A percentile compares a stretch with the other conserved stretches of the same genome.
Conservation (phyloP, 2,329 filamentous ascomycete genomes). For the Alternaria alternata region DNA sequence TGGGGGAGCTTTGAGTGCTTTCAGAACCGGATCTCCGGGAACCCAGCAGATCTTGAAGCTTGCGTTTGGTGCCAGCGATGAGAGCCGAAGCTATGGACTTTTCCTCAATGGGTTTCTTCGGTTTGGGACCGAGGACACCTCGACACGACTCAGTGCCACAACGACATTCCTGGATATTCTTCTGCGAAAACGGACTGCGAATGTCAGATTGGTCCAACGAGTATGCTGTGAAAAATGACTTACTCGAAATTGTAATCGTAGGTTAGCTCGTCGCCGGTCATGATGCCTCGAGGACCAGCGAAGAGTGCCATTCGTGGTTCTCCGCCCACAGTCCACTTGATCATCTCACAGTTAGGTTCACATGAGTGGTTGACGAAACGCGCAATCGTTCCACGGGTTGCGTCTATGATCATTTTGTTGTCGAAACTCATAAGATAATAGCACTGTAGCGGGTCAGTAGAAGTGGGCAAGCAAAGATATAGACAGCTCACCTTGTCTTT, state of each 20-base stretch:
- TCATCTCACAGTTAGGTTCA: conserved; percentile 95
- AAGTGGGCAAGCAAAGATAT: neutral
- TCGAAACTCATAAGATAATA: conserved; percentile 99
- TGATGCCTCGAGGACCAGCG: conserved; percentile 86
- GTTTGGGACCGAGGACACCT: conserved; percentile 66
- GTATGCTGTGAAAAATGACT: conserved; percentile 32
- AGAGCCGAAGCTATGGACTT: conserved; percentile 41
- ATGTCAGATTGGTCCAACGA: conserved; percentile 14
- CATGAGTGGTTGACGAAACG: conserved; percentile 99
- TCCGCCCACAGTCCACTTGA: conserved; percentile 94
- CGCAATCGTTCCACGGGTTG: conserved; percentile 92
- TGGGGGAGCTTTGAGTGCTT: conserved; percentile 38
- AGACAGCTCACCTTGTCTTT: conserved; percentile 77
- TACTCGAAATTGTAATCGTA: conserved; percentile 86
- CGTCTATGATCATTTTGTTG: conserved; percentile 98
- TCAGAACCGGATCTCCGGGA: conserved; percentile 29
- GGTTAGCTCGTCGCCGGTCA: conserved; percentile 93
- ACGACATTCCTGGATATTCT: conserved; percentile 70
- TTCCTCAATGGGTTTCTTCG: conserved; percentile 56
- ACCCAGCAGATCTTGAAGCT: conserved; percentile 41
- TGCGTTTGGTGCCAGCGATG: conserved; percentile 47
- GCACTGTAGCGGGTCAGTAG: conserved; percentile 65
- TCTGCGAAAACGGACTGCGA: conserved; percentile 57
- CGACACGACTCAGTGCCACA: conserved; percentile 69
- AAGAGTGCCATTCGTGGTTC: conserved; percentile 97